phyloP scores from a whole-genome alignment of 768 basidiomycete species.

The Udeniomyces megalosporus region DNA sequence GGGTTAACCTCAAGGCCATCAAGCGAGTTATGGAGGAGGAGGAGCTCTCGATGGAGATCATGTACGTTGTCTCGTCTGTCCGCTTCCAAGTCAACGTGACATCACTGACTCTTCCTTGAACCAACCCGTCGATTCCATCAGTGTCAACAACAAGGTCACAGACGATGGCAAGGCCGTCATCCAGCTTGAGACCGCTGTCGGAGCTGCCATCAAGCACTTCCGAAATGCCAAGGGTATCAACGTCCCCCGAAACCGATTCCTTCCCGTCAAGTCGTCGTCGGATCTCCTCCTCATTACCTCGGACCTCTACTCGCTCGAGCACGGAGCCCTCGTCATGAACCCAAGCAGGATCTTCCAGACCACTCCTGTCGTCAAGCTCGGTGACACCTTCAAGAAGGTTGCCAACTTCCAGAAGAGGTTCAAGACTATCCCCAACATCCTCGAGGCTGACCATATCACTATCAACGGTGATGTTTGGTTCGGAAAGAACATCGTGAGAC shows the following conservation, averaged over 20 bases:
- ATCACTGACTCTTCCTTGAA: too few relatives aligned
- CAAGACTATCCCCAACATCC: conserved; percentile 79
- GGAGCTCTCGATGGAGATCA: conserved; percentile 79
- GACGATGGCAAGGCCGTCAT: conserved; percentile 76
- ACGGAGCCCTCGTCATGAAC: conserved; percentile 77
- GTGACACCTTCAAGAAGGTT: conserved; percentile 93
- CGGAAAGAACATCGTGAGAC: conserved; percentile 42
- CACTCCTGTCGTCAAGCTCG: conserved; percentile 88
- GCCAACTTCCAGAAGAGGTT: conserved; percentile 78
- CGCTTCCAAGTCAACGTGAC: too few relatives aligned
- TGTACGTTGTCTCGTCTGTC: conserved; percentile 30
- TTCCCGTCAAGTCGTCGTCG: conserved; percentile 67
- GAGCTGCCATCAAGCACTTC: conserved; percentile 89
- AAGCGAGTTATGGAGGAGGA: conserved; percentile 79
- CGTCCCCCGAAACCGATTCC: conserved; percentile 84
- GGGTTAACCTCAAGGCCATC: conserved; percentile 45
- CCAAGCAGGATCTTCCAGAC: conserved; percentile 60
- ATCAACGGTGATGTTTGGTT: conserved; percentile 84
- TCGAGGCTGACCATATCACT: conserved; percentile 86
- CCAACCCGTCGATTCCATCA: not conserved
- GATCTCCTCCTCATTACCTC: conserved; percentile 78
- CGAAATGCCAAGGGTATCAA: conserved; percentile 47
- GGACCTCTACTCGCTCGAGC: conserved; percentile 76
- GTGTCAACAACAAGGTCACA: conserved; percentile 46
- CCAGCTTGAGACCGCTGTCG: conserved; percentile 76